A percentile compares a stretch with the other conserved stretches of the same genome.
Conservation (phyloP, 1,284 basidiomycete species). For the Filobasidium uniguttulatum region DNA sequence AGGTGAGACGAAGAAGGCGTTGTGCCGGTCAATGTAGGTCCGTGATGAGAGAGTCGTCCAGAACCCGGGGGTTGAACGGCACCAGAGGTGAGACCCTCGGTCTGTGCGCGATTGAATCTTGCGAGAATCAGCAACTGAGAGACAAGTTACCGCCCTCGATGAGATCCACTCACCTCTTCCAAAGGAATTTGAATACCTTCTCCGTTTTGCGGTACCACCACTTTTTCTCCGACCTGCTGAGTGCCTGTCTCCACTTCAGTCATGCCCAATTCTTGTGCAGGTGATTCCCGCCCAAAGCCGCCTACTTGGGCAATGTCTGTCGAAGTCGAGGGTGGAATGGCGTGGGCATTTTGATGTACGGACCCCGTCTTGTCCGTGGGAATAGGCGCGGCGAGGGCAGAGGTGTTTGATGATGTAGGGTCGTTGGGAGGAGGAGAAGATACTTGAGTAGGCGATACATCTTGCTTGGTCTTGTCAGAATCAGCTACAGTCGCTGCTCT, state of each 20-base stretch:
- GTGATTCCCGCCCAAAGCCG: background rate
- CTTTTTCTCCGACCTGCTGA: background rate
- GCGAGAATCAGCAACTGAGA: background rate
- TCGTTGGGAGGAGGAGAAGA: too few relatives aligned
- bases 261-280: background rate
- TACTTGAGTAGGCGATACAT: too few relatives aligned
- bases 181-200: slow-evolving; percentile 2
- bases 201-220: background rate
- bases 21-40: slow-evolving; percentile 11
- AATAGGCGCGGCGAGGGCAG: too few relatives aligned
- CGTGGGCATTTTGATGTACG: too few relatives aligned
- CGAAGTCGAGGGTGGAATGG: background rate
- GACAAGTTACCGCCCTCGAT: background rate
- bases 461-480: too few relatives aligned
- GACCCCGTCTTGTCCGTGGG: too few relatives aligned
- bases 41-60: slow-evolving; percentile 37
- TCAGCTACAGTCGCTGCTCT: too few relatives aligned
- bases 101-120: slow-evolving; percentile 33
- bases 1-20: slow-evolving; percentile 15
- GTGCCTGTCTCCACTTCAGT: background rate
- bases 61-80: slow-evolving; percentile 59
- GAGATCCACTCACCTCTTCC: slow-evolving; percentile 7
- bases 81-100: slow-evolving; percentile 51
- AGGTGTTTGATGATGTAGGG: too few relatives aligned
- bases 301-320: background rate